Base-by-base conservation (phyloP, 2,329 filamentous ascomycete species). In the Epichloe uncinata region DNA sequence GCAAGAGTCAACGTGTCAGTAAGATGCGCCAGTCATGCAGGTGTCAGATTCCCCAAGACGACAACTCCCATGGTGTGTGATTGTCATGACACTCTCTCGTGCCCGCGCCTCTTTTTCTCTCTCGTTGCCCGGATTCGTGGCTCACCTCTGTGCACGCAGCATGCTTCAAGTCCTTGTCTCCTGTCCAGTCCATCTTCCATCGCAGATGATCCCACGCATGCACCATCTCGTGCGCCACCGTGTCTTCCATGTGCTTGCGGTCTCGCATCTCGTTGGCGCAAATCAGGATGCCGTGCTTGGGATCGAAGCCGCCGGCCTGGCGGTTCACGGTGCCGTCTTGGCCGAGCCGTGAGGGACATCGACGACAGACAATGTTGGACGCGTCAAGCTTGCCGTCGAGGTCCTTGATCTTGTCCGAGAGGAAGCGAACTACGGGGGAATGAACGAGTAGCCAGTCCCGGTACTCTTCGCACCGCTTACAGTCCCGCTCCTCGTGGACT, bases 181-280 rank as follows among this genome's bases (percentile, higher is more conserved):
- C 79, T n/a, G 72, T 67, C 72, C 85, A 87, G 62, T 97, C 84
- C 42, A 96, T 82, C 67, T 95, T 93, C 73, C 88, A 98, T 55
- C 91, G 73, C 58, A 97, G 63, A 65, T 95, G 85, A 65, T 98
- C 93, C 74, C 89, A 97, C 1, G 90, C 90, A 66, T 98, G 93
- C 48, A 98, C 85, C 88, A 98, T 94, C 71, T 98, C 93, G 67
- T 98, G 93, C 30, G 90, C 84, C 61, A 98, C 73, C 11, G 90
- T 95, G 65, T 98, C 93, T 70, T 98, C 93, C 58, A 95, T 67
- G 63, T 95, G 88, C 34, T 82, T 82, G 51, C 81, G 73, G 62
- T 88, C 82, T 52, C 84, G 74, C 63, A 97, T 79, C 68, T 93
- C 84, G 68, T 98, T 98, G 47, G 93, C 88, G 68, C 93, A 98